Base-by-base conservation (phyloP, 1,139 yeast genomes). In the Diutina siamensis region DNA sequence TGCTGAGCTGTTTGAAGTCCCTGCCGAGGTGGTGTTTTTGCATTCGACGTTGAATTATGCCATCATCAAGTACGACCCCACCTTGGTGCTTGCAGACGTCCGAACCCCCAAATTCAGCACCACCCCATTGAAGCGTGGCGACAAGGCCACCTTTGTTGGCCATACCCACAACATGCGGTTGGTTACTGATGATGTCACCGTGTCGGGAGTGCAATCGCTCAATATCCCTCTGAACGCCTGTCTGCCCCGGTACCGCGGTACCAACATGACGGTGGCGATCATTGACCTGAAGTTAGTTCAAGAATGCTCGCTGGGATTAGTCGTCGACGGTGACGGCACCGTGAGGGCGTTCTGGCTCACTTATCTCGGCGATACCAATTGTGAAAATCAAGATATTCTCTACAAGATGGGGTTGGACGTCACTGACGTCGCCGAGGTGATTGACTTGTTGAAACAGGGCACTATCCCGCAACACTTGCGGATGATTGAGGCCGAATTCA, bases 1-100 rank as follows among this genome's bases (percentile, higher is more conserved):
- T 58, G 95, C 96, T 4, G 96, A 88, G 52, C 82, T 95, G 1
- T 76, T 86, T 19, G 80, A 83, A 53, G 74, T 88, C 19, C 88
- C 94, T 0, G 97, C 83, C 0, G 71, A 78, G 50, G 92, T 87
- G 25, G 81, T 80, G 25, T 88, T 87, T 55, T 67, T 87, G 55
- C 97, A 89, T 57, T 97, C 97, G 31, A 78, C 85, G 46, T 87
- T 83, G 55, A 88, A 88, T 55, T 87, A 84, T 61, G 89, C 94
- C 1, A 78, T 89, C 47, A 71, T 88, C 33, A 78, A 85, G 59
- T 89, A 86, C 58, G 95, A 89, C 58, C 92, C 96, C 10, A 57
- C 67, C 2, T 41, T 65, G 64, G 52, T 65, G 60, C 2, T 81
- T 56, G 53, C 53, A 10, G 52, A 48, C 42, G 71, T 68, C 10